phyloP scores from a whole-genome alignment of 495 filamentous ascomycete species.

The Neurospora sp. region DNA sequence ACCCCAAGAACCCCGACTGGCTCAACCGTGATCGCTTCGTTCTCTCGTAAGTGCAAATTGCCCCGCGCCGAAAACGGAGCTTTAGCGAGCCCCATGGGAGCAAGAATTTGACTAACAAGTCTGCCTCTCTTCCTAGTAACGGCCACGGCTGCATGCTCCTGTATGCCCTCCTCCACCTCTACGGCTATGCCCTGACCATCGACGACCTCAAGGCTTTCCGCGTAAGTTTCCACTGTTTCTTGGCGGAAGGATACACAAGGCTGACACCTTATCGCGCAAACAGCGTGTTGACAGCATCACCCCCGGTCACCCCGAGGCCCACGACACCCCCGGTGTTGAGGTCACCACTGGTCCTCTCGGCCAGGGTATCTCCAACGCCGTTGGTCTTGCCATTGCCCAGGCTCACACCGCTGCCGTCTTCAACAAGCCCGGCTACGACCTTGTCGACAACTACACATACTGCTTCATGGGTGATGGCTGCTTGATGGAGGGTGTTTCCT shows the following conservation, averaged over 20 bases:
- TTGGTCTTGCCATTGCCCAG: constrained; percentile 95
- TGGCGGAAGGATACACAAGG: background rate
- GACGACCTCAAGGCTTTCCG: constrained; percentile 95
- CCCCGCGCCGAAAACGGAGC: background rate
- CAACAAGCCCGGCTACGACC: constrained; percentile 92
- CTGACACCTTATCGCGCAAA: constrained; percentile 9
- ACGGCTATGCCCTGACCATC: constrained; percentile 75
- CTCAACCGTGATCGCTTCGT: constrained; percentile 96
- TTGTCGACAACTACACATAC: constrained; percentile 96
- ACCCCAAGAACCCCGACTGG: constrained; percentile 98
- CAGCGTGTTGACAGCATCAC: constrained; percentile 85
- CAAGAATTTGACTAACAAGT: background rate
- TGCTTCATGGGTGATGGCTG: constrained; percentile 96
- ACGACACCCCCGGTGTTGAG: constrained; percentile 93
- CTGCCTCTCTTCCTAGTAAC: constrained; percentile 49
- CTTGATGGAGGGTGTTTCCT: constrained; percentile 94
- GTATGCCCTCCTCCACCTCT: constrained; percentile 95
- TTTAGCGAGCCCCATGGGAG: background rate
- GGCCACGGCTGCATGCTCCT: constrained; percentile 99
- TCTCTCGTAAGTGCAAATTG: constrained; percentile 75
- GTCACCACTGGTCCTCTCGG: constrained; percentile 96
- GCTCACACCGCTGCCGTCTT: constrained; percentile 79
- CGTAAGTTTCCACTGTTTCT: constrained; percentile 43
- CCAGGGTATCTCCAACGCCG: constrained; percentile 90
- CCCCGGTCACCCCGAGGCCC: constrained; percentile 91